Conservation (phyloP, 768 basidiomycete genomes). For the Multifurca ochricompacta region DNA sequence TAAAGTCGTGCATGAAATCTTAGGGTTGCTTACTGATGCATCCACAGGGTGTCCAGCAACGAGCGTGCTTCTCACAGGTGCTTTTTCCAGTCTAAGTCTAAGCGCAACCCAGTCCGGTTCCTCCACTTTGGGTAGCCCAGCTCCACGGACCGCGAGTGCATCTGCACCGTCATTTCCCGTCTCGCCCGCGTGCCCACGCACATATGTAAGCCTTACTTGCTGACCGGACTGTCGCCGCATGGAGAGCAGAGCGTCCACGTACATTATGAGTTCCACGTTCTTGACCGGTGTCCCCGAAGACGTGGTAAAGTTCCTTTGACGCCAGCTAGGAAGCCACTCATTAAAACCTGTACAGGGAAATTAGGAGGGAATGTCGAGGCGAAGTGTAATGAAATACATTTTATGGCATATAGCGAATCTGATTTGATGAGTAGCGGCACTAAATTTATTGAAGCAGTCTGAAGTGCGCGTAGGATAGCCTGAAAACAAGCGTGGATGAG, state of each 20-base stretch:
- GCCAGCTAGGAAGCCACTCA: conserved; percentile 67
- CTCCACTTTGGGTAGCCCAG: conserved; percentile 29
- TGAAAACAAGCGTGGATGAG: conserved; percentile 27
- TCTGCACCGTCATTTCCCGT: conserved; percentile 88
- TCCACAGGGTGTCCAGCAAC: not conserved
- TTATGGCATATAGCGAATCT: conserved; percentile 79
- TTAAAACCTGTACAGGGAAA: conserved; percentile 49
- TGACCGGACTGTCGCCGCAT: conserved; percentile 45
- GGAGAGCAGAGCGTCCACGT: conserved; percentile 55
- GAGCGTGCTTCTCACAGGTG: not conserved
- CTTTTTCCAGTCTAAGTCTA: not conserved
- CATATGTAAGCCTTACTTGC: conserved; percentile 54
- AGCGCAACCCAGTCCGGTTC: conserved; percentile 55
- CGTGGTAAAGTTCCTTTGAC: conserved; percentile 41
- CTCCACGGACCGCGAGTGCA: conserved; percentile 54
- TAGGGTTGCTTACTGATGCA: not conserved
- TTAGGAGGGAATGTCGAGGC: conserved; percentile 9
- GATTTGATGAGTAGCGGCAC: conserved; percentile 67
- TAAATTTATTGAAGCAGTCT: conserved; percentile 52
- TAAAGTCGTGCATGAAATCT: not conserved
- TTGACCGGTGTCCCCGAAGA: conserved; percentile 51
- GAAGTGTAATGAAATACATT: conserved; percentile 43
- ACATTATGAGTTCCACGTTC: conserved; percentile 65
- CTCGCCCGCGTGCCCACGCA: conserved; percentile 71
- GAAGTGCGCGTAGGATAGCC: conserved; percentile 80